Percentiles rank a stretch among this genome's conserved stretches.
Conservation (phyloP, 768 basidiomycete species). For the Serendipita sp. region DNA sequence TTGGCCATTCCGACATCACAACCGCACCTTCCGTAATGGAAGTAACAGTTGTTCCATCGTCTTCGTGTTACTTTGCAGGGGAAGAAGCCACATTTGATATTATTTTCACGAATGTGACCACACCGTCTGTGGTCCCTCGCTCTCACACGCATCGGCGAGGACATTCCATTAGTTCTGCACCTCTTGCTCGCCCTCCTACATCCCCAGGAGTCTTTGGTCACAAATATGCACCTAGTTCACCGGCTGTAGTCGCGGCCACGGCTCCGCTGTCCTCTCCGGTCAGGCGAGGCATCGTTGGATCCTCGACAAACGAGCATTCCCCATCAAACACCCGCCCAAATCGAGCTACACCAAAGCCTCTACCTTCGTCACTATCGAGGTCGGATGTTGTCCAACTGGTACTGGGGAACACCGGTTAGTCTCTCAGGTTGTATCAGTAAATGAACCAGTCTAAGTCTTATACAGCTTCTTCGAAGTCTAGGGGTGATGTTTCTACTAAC, state of each 20-base stretch:
- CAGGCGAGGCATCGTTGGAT: no score
- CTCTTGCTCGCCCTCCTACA: slow-evolving; percentile 65
- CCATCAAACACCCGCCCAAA: neutral
- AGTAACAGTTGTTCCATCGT: slow-evolving; percentile 38
- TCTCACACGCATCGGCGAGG: slow-evolving; percentile 37
- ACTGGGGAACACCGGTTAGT: neutral
- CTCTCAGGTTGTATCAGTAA: neutral
- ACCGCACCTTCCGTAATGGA: slow-evolving; percentile 12
- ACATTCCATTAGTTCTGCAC: slow-evolving; percentile 72
- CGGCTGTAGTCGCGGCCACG: neutral
- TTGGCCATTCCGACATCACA: neutral
- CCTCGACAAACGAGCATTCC: no score
- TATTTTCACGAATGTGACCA: slow-evolving; percentile 70
- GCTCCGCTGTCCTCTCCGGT: neutral
- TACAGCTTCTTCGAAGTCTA: neutral
- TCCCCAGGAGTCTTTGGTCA: slow-evolving; percentile 37
- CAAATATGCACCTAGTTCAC: slow-evolving; percentile 3
- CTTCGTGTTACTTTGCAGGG: slow-evolving; percentile 86
- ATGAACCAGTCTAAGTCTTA: neutral
- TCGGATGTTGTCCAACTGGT: neutral
- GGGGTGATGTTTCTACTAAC: neutral
- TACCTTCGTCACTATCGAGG: neutral
- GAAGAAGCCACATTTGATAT: slow-evolving; percentile 74
- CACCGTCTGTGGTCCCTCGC: slow-evolving; percentile 28
- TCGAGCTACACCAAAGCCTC: neutral